Evolutionary conservation across 176 grass and related monocot species (phyloP), one percentile per base, ranked within the genome.

Genomic region (Cocos nucifera): DNA sequence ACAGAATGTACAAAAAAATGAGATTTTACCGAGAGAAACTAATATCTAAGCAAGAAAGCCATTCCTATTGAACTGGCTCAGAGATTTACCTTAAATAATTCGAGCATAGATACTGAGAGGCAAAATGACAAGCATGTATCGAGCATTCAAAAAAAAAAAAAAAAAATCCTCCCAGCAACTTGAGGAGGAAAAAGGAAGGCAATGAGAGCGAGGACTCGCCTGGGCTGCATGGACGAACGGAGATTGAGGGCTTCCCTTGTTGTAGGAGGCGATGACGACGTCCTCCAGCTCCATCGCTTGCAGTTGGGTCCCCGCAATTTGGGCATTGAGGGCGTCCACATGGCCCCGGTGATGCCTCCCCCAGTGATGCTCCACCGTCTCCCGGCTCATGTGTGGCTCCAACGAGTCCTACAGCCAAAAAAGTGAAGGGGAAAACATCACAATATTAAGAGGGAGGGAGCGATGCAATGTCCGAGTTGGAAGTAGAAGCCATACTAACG

Each of bases 311-410:
- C 81, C 87, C 73, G 62, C 77, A 2, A 91, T 78, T 63, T 83
- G 84, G 16, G 50, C 64, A 1, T 97, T 97, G 51, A 91, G 87
- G 73, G 78, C 68, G 22, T 82, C 87, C 21, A 97, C 55, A 4
- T 97, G 78, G 53, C 26, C 50, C 16, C 65, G 66, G 17, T 96
- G 86, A 58, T 90, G 87, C 49, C 77, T 58, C 51, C 82, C 78
- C 86, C 86, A 96, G 55, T 96, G 92, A 70, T 79, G 70, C 51
- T 78, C 69, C 59, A 90, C 61, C 15, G 83, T 85, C 63, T 90
- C 83, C 50, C 70, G 79, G 77, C 90, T 95, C 66, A 95, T 81
- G 74, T 90, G 73, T 2, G 90, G 90, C 67, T 95, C 90, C 54
- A 90, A 67, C 23, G 90, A 73, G 76, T 84, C 63, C 86, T 95